Evolutionary conservation across 129 eudicot genomes (phyloP).

Genomic region (Lactuca sativa): DNA sequence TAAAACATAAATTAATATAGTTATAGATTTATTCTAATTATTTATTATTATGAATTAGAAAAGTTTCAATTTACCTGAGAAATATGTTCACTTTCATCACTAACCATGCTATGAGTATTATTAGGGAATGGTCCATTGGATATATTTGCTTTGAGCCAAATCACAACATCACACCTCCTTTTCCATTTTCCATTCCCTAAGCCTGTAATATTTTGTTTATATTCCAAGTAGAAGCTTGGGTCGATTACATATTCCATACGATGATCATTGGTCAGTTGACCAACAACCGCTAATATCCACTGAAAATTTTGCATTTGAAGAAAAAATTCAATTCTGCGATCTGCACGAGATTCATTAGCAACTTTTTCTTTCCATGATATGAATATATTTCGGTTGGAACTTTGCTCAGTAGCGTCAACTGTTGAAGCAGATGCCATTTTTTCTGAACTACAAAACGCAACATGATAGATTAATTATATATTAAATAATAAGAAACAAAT

Average conservation of each 20-base stretch:
- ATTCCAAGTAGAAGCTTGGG: background rate
- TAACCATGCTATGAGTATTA: background rate
- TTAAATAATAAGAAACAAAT: too few relatives aligned
- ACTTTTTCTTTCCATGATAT: conserved; percentile 14
- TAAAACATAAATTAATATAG: background rate
- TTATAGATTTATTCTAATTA: background rate
- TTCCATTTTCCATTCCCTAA: background rate
- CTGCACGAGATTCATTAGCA: background rate
- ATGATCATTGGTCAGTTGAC: background rate
- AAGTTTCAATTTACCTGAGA: background rate
- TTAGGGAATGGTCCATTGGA: background rate
- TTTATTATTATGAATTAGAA: background rate
- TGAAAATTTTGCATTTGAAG: conserved; percentile 2
- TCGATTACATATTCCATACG: background rate
- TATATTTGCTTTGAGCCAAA: background rate
- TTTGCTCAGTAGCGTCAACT: background rate
- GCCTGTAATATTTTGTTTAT: background rate
- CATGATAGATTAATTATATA: background rate
- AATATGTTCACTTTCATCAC: background rate
- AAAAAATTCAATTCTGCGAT: conserved; percentile 1
- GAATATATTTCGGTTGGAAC: background rate
- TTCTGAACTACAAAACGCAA: background rate
- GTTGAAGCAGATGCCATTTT: conserved; percentile 4
- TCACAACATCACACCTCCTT: background rate
- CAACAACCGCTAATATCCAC: conserved; percentile 8